Evolutionary conservation across 73 alveolate genomes (phyloP).

Genomic region (Uronychia setigera): DNA sequence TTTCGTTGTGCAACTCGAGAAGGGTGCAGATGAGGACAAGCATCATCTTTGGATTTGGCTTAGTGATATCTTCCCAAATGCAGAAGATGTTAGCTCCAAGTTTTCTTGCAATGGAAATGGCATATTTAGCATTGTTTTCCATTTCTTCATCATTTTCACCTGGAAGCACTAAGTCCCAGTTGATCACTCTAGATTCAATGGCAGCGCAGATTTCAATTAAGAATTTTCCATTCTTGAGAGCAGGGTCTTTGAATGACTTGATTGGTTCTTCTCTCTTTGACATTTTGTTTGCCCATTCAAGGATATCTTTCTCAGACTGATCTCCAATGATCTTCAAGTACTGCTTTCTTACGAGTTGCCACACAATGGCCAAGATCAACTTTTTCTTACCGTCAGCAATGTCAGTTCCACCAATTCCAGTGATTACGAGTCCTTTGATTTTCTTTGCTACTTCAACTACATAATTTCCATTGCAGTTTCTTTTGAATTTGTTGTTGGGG

Average conservation of each 20-base stretch:
- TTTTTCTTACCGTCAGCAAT: constrained; percentile 92
- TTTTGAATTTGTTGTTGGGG: constrained; percentile 53
- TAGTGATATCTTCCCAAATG: constrained; percentile 95
- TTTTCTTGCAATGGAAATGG: constrained; percentile 96
- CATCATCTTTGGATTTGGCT: constrained; percentile 80
- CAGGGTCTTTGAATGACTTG: constrained; percentile 74
- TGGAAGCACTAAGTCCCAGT: constrained; percentile 85
- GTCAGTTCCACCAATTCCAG: constrained; percentile 89
- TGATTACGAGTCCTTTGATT: constrained; percentile 65
- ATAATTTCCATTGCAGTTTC: constrained; percentile 74
- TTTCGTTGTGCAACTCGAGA: constrained; percentile 43
- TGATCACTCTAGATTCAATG: constrained; percentile 93
- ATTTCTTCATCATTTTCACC: constrained; percentile 93
- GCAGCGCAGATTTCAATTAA: constrained; percentile 81
- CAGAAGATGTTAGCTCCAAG: constrained; percentile 95
- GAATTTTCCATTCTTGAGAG: constrained; percentile 75
- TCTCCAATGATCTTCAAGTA: constrained; percentile 78
- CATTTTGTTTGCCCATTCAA: constrained; percentile 72
- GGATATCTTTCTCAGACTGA: constrained; percentile 72
- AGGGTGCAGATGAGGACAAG: constrained; percentile 61
- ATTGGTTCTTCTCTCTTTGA: constrained; percentile 51
- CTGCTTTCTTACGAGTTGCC: constrained; percentile 92
- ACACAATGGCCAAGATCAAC: constrained; percentile 85
- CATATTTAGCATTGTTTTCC: constrained; percentile 92
- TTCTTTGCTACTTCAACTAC: constrained; percentile 86